These are phyloP conservation scores for Sisymbrium altissimum DNA, from an alignment of 345 rosid species.

Conservation along the genomic window DNA sequence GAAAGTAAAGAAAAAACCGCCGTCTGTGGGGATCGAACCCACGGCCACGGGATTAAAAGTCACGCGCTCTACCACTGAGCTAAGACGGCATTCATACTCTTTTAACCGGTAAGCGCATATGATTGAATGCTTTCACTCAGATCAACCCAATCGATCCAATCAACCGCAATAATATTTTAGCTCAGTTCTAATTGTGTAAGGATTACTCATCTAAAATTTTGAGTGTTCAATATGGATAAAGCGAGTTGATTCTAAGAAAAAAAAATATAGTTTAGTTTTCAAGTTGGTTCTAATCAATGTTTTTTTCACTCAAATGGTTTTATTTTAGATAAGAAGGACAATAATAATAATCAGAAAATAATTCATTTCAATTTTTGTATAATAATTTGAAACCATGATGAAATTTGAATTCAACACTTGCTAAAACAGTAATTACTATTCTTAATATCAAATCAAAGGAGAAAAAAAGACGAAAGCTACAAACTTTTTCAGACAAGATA, in stretches of 20 bases:
- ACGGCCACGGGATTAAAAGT: neutral
- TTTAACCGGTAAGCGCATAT: neutral
- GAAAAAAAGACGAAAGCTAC: neutral
- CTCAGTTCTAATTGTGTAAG: neutral
- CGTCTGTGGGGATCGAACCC: no score
- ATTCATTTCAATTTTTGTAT: neutral
- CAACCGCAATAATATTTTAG: neutral
- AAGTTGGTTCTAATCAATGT: neutral
- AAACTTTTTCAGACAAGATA: conserved; percentile 18
- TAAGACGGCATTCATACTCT: neutral
- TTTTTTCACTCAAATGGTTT: neutral
- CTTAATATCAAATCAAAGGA: conserved; percentile 20
- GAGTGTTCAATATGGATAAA: neutral
- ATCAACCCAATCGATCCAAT: neutral
- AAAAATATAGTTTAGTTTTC: neutral
- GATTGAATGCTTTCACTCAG: neutral
- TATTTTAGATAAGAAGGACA: neutral
- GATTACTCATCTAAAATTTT: neutral
- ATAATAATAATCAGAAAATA: neutral
- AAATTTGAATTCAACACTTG: conserved; percentile 6
- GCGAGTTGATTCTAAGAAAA: neutral
- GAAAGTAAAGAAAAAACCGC: no score
- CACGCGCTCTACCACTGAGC: neutral
- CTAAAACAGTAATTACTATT: conserved; percentile 11
- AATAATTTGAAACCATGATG: neutral